phyloP scores from a whole-genome alignment of 306 rosid genomes.

The Cicer chorassanicum region DNA sequence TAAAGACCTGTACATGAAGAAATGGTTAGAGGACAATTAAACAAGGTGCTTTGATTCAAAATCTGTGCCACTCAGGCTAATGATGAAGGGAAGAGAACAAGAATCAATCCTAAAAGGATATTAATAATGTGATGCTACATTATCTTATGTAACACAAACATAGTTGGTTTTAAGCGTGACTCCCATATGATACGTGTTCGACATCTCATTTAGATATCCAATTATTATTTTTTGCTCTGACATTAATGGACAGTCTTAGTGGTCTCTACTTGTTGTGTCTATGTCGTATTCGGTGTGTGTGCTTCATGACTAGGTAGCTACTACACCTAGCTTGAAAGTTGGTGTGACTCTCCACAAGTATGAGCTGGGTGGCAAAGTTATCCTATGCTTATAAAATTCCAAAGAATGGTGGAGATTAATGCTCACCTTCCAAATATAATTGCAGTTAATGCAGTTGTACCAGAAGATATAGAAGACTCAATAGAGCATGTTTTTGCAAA shows the following conservation, averaged over 20 bases:
- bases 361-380: background rate
- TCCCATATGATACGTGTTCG: background rate
- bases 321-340: background rate
- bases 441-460: constrained; percentile 95
- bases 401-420: constrained; percentile 13
- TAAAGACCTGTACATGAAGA: constrained; percentile 65
- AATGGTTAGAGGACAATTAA: background rate
- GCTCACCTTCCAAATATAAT: constrained; percentile 87
- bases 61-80: background rate
- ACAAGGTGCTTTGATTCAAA: background rate
- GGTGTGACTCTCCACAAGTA: background rate
- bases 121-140: background rate
- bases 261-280: background rate
- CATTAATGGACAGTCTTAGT: background rate
- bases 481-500: constrained; percentile 70
- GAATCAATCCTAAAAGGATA: too few species aligned
- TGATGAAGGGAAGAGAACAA: background rate
- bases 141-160: background rate
- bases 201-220: background rate
- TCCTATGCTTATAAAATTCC: background rate
- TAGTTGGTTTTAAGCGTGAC: background rate
- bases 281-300: background rate
- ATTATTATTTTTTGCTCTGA: background rate
- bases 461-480: constrained; percentile 75
- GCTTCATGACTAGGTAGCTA: background rate